Base-by-base conservation (phyloP, 2,329 filamentous ascomycete species). In the Scedosporium aurantiacum region DNA sequence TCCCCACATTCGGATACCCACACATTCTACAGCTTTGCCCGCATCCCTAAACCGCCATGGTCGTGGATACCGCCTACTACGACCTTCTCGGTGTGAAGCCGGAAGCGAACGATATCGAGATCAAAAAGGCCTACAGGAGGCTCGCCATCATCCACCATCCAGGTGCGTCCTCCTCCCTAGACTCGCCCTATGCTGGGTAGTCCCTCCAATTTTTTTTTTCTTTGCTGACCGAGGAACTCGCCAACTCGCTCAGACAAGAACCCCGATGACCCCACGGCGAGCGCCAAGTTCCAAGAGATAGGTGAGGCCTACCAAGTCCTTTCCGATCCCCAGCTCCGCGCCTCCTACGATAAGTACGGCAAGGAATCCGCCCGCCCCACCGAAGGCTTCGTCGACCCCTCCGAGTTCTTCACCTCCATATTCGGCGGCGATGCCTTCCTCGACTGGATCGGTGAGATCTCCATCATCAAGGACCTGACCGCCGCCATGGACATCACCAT, bases 401-500 rank as follows among this genome's bases (percentile, higher is more conserved):
- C 91, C 65, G 94, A 99, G 76, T 99, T 99, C 82, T 99, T 99
- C 77, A 89, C 89, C 69, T 95, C 92, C 79, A 99, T 99, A 68
- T 99, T 99, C 71, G 94, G 94, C 67, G 94, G 94, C 63, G 93
- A 97, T 68, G 91, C 93, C 12, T 99, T 99, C 70, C 81, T 88
- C 64, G 93, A 99, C 78, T 91, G 94, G 81, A 97, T 99, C 70
- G 94, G 94, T 67, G 94, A 99, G 80, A 96, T 99, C 68, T 94
- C 90, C 58, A 84, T 99, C 62, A 97, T 99, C 90, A 97, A 97
- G 78, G 94, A 99, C 70, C 82, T 99, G 61, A 97, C 93, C 18
- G 91, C 91, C 70, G 96, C 92, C 54, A 97, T 99, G 93, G 94
- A 99, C 70, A 97, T 99, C 67, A 92, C 91, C 21, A 93, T 91